Conservation (phyloP, 345 rosid species). For the Noccaea caerulescens region DNA sequence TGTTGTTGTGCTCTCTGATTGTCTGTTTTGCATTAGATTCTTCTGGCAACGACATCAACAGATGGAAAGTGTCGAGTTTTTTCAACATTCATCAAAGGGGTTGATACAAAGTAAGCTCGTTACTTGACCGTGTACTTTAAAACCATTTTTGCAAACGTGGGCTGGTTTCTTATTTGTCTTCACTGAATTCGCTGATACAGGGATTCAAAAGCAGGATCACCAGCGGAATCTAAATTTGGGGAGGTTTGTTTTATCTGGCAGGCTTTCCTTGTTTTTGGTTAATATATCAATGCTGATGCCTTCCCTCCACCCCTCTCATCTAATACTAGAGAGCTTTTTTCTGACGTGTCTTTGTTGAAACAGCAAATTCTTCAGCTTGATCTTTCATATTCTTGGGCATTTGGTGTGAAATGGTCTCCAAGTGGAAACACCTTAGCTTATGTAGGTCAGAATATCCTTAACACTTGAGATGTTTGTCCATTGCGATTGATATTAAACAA, state of each 20-base stretch:
- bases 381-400: slow-evolving; percentile 98
- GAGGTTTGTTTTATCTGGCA: slow-evolving; percentile 64
- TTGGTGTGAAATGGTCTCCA: slow-evolving; percentile 99
- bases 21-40: slow-evolving; percentile 55
- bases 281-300: not conserved
- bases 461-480: slow-evolving; percentile 17
- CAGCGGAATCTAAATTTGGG: slow-evolving; percentile 87
- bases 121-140: slow-evolving; percentile 10
- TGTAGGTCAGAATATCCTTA: slow-evolving; percentile 73
- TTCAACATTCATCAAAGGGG: slow-evolving; percentile 98
- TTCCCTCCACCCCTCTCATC: not conserved
- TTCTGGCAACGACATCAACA: slow-evolving; percentile 93
- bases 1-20: slow-evolving; percentile 24
- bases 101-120: slow-evolving; percentile 73
- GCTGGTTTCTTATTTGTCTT: slow-evolving; percentile 39
- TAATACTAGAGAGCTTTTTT: slow-evolving; percentile 26
- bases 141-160: slow-evolving; percentile 4
- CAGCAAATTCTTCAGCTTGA: slow-evolving; percentile 99
- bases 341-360: slow-evolving; percentile 35
- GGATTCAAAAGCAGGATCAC: slow-evolving; percentile 71
- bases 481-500: not conserved
- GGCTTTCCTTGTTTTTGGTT: slow-evolving; percentile 14
- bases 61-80: slow-evolving; percentile 98
- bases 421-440: slow-evolving; percentile 96
- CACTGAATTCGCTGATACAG: slow-evolving; percentile 45